Evolutionary conservation across 2,329 filamentous ascomycete genomes (phyloP), one percentile per base, ranked within the genome.

Genomic region (Fusarium sp.): DNA sequence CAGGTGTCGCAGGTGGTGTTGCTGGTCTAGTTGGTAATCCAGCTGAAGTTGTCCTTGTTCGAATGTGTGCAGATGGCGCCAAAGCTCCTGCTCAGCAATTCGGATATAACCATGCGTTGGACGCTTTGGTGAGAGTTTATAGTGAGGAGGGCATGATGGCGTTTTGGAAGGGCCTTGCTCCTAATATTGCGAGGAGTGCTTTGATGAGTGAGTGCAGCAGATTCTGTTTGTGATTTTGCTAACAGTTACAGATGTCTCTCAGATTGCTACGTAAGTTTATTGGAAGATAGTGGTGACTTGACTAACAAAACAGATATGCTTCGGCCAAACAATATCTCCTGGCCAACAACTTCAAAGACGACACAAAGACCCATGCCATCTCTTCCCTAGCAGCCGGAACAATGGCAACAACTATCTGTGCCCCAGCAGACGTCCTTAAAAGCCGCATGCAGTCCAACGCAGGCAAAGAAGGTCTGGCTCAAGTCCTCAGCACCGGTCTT

Each of bases 61-160:
- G 82, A 9, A 84, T 84, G 82, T 83, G 82, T 61, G 80, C 82
- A 16, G 82, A 84, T 69, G 82, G 81, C 2, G 82, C 82, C 0
- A 83, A 80, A 64, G 60, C 76, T 2, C 67, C 72, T 0, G 66
- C 68, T 1, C 75, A 83, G 52, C 76, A 79, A n/a, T 82, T 81
- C 48, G 65, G 61, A 7, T 83, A 83, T 57, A 70, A 77, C 0
- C 82, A 83, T 41, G 80, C 81, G 1, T 12, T 82, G 1, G 61
- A 77, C 22, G 82, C 79, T 4, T 11, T 75, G 30, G 54, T 30
- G 1, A 72, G 73, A 7, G 60, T 75, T 0, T 12, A 61, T 77
- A 45, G 74, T 2, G 82, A 83, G 9, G 82, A 84, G 55, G 82
- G 82, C 0, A 8, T 81, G n/a, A 58, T 57, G 0, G 77, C 81